Evolutionary conservation across 768 basidiomycete genomes (phyloP), one percentile per base, ranked within the genome.

Genomic region (Terana coerulea): DNA sequence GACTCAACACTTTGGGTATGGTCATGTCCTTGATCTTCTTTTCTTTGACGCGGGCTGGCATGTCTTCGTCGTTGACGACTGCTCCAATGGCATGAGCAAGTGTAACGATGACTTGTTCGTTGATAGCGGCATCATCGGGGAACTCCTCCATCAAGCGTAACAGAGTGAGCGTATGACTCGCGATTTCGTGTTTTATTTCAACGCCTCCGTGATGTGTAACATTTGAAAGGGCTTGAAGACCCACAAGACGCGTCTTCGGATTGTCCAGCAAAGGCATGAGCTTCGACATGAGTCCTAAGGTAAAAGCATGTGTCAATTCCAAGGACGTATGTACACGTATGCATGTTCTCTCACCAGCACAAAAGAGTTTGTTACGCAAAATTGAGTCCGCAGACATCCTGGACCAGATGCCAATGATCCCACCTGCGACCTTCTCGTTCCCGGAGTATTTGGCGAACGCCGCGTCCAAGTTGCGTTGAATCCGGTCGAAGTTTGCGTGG

Each of bases 351-450:
- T 3, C 48, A 83, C 84, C 84, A 71, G 74, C 74, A 30, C 75
- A 69, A 57, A 82, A 76, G 14, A 86, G 67, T 52, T 79, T 78
- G 63, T 84, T 76, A 15, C 85, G 71, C 49, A 85, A 63, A 31
- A 85, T 69, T 2, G 79, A 71, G 61, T 85, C 84, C 0, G 71
- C 73, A 28, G 74, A 83, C 79, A 86, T 81, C 59, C 80, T 81
- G 14, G 82, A 75, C 55, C 77, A 84, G 42, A 87, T 79, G 7
- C 76, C 79, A 7, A 83, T 71, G 37, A 86, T 77, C 0, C 77
- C 82, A 0, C 81, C 83, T 42, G 68, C 64, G 15, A 85, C 67
- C 51, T 72, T 74, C 30, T 77, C 72, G 61, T 79, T 77, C 0
- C n/a, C 64, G 1, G 52, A 33, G 54, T 78, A 69, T 12, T 64